Percentiles rank a stretch among this genome's conserved stretches.
phyloP scores from a whole-genome alignment of 768 basidiomycete species.

The Xerocomellus chrysenteron region DNA sequence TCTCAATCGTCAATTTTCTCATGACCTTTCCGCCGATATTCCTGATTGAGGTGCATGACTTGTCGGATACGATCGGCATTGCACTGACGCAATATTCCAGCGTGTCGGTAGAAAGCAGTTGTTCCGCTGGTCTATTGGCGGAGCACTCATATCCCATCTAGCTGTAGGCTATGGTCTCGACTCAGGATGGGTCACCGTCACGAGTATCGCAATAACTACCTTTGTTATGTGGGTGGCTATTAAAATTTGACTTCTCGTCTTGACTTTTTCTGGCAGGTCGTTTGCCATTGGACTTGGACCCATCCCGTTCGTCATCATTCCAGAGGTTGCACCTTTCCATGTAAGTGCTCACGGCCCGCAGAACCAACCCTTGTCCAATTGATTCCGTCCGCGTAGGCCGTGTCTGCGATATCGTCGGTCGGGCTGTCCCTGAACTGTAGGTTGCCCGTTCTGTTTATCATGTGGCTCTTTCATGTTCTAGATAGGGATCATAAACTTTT shows the following conservation, averaged over 20 bases:
- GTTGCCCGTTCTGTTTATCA: conserved; percentile 19
- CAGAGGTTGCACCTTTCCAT: conserved; percentile 81
- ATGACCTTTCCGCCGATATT: conserved; percentile 81
- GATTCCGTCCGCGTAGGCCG: conserved; percentile 46
- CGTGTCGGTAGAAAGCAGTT: conserved; percentile 71
- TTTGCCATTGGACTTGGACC: conserved; percentile 92
- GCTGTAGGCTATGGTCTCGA: conserved; percentile 73
- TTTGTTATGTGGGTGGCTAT: conserved; percentile 69
- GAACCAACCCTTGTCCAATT: background rate
- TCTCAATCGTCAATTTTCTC: conserved; percentile 78
- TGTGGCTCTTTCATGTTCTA: conserved; percentile 1
- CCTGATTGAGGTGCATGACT: conserved; percentile 66
- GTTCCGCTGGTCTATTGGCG: conserved; percentile 62
- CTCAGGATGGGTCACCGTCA: conserved; percentile 52
- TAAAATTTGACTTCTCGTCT: background rate
- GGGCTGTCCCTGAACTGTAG: conserved; percentile 71
- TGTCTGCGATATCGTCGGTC: conserved; percentile 77
- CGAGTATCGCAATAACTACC: conserved; percentile 70
- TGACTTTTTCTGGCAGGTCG: conserved; percentile 46
- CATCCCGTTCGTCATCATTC: conserved; percentile 88
- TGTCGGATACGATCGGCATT: conserved; percentile 1
- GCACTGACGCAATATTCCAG: conserved; percentile 36
- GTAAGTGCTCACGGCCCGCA: conserved; percentile 42
- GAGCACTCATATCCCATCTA: conserved; percentile 64
- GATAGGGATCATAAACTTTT: conserved; percentile 80